A percentile compares a stretch with the other conserved stretches of the same genome.
phyloP scores from a whole-genome alignment of 768 basidiomycete species.

The Lactarius evosmus region DNA sequence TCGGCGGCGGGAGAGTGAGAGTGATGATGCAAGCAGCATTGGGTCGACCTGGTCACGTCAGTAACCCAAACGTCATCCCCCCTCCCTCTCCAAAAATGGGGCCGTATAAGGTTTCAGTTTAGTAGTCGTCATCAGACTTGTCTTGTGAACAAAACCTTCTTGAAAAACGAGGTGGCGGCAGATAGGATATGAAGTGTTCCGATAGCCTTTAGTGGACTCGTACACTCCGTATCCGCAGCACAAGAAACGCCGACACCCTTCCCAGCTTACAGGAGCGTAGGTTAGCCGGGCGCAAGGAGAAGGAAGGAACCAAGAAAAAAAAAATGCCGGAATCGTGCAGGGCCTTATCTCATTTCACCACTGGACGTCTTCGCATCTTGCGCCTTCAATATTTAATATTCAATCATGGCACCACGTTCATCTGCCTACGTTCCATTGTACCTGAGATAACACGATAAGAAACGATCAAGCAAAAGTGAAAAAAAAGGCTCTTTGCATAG shows the following conservation, averaged over 20 bases:
- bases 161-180: background rate
- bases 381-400: no score
- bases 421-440: background rate
- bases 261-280: background rate
- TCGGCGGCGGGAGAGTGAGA: background rate
- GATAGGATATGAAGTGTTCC: background rate
- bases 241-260: background rate
- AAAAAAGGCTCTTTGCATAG: no score
- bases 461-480: background rate
- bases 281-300: background rate
- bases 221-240: background rate
- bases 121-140: no score
- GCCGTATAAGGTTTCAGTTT: background rate
- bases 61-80: background rate
- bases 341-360: background rate
- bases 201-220: background rate
- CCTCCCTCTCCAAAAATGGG: background rate
- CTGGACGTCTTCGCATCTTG: background rate
- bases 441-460: background rate
- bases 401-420: background rate
- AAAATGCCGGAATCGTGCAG: background rate
- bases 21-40: background rate
- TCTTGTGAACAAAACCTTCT: background rate
- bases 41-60: no score
- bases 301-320: background rate